Percentiles rank a stretch among this genome's conserved stretches.
Evolutionary conservation across 768 basidiomycete genomes (phyloP).

Genomic region (Termitomyces bulborhizus): DNA sequence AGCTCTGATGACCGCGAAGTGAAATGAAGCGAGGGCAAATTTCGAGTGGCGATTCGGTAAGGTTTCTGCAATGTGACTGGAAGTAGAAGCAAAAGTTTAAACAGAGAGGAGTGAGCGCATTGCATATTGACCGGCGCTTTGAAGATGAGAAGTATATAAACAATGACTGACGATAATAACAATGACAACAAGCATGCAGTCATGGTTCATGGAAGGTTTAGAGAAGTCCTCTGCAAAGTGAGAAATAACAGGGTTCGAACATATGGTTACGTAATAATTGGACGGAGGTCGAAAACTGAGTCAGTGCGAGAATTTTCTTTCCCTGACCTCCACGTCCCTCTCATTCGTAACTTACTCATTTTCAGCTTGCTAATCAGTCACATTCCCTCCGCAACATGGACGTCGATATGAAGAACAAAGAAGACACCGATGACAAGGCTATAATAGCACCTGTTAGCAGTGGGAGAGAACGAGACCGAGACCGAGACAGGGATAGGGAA

Average conservation of each 20-base stretch:
- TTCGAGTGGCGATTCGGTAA: neutral
- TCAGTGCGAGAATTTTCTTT: slow-evolving; percentile 6
- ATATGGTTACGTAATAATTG: neutral
- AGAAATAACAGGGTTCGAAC: too few species aligned
- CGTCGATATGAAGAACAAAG: slow-evolving; percentile 77
- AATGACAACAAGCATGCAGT: too few species aligned
- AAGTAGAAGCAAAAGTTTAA: neutral
- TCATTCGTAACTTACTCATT: slow-evolving; percentile 4
- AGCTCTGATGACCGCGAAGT: neutral
- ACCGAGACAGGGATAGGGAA: slow-evolving; percentile 37
- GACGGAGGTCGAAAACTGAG: slow-evolving; percentile 3
- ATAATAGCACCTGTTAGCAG: slow-evolving; percentile 30
- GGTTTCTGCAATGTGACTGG: neutral
- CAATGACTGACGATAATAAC: too few species aligned
- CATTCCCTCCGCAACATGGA: slow-evolving; percentile 44
- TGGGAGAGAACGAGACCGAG: slow-evolving; percentile 39
- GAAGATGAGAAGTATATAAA: too few species aligned
- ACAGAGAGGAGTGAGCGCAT: too few species aligned
- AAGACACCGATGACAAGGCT: slow-evolving; percentile 63
- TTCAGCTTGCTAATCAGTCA: slow-evolving; percentile 1
- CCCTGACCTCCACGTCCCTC: neutral
- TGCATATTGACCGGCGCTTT: too few species aligned
- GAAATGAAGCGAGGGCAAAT: neutral
- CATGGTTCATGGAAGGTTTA: too few species aligned
- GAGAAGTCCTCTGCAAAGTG: too few species aligned